phyloP scores from a whole-genome alignment of 208 protist genomes.

The Vickermania spadyakhi region DNA sequence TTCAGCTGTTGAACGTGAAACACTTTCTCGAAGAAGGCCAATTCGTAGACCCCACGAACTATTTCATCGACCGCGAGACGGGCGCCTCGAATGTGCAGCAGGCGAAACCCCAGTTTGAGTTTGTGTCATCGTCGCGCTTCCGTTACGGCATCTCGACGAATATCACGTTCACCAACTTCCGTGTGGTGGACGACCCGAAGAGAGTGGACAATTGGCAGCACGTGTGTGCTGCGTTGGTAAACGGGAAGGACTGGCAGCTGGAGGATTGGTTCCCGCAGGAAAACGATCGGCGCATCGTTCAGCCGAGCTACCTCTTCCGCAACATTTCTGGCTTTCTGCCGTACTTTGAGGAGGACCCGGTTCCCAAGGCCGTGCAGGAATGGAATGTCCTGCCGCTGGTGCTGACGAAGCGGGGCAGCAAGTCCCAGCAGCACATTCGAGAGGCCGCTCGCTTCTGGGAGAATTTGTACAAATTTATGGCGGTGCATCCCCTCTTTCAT shows the following conservation, averaged over 20 bases:
- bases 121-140: constrained; percentile 67
- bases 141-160: constrained; percentile 54
- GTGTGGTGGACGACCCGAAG: constrained; percentile 66
- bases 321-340: constrained; percentile 69
- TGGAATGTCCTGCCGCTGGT: constrained; percentile 72
- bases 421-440: constrained; percentile 70
- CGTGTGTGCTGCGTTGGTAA: constrained; percentile 79
- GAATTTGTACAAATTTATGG: constrained; percentile 69
- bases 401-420: constrained; percentile 58
- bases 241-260: constrained; percentile 75
- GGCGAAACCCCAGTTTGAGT: constrained; percentile 53
- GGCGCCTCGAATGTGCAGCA: constrained; percentile 57
- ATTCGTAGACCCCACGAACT: constrained; percentile 66
- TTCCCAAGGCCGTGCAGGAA: constrained; percentile 53
- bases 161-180: constrained; percentile 59
- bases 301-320: constrained; percentile 60
- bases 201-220: constrained; percentile 71
- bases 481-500: constrained; percentile 67
- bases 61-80: constrained; percentile 62
- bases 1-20: constrained; percentile 81
- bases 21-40: constrained; percentile 67
- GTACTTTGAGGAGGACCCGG: constrained; percentile 85
- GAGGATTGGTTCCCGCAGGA: constrained; percentile 49
- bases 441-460: constrained; percentile 78
- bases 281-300: constrained; percentile 10